Base-by-base conservation (phyloP, 2,329 filamentous ascomycete species). In the Aureobasidium lini region DNA sequence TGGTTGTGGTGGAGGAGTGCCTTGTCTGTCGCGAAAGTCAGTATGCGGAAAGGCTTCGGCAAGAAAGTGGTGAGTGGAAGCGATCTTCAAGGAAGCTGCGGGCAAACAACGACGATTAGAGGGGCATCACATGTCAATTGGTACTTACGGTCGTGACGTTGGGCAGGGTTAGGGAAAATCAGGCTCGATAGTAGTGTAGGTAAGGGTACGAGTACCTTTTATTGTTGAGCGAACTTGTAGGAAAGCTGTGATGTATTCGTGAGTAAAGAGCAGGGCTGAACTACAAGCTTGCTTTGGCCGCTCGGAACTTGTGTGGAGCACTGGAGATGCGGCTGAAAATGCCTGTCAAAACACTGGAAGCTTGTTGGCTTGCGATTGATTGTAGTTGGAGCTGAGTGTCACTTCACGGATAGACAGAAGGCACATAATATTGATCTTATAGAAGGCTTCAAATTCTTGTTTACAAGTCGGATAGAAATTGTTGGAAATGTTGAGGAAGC, bases 271-370 rank as follows among this genome's bases (percentile, higher is more conserved):
- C 28, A 37, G 37, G 50, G 50, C 18, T 42, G 23, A 43, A 42
- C 50, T 54, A 18, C 50, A 54, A 54, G 50, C 50, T 54, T 54
- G 50, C 50, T 54, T 54, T 32, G 39, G 34, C 32, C 37, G 50
- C 50, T 54, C 11, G 39, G 50, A 36, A 28, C 29, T 52, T 18
- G 11, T 48, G 47, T 52, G 48, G 47, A 49, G 47, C 47, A 49
- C 47, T 54, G 50, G 50, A 54, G 50, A 54, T 54, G 50, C 50
- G 50, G 50, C 50, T 54, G 28, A 54, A 43, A 54, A 43, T 54
- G 39, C 37, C 37, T 52, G 48, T 52, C 36, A n/a, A 52, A 52
- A 40, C 32, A 18, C 48, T 23, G 16, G 18, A 4, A 16, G 18
- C 34, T 53, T 53, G 49, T 8, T 18, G 49, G 15, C 23, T 8